Percentiles rank a stretch among this genome's conserved stretches.
Conservation (phyloP, 1,284 basidiomycete species). For the Cutaneotrichosporon sp. region DNA sequence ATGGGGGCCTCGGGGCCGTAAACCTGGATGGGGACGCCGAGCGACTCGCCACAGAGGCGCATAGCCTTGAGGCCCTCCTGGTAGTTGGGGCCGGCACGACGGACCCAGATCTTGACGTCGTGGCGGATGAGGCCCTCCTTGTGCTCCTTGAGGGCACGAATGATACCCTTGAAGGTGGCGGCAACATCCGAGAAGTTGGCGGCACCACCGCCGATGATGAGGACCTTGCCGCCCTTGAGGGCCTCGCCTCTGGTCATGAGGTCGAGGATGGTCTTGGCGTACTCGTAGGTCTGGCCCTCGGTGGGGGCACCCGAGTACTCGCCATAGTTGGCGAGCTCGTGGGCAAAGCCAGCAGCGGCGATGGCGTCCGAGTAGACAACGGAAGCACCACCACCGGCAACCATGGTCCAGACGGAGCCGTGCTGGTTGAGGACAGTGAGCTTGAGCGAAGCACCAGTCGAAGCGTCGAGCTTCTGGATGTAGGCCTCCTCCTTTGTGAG, state of each 20-base stretch:
- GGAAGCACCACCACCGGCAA: conserved; percentile 69
- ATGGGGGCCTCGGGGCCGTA: conserved; percentile 99
- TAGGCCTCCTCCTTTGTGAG: conserved; percentile 97
- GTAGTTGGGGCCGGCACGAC: conserved; percentile 98
- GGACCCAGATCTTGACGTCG: conserved; percentile 89
- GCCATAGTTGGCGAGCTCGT: conserved; percentile 99
- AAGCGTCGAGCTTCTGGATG: conserved; percentile 96
- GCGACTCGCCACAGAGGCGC: conserved; percentile 94
- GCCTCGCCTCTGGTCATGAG: conserved; percentile 89
- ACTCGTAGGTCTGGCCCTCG: conserved; percentile 98
- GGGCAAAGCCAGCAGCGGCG: conserved; percentile 91
- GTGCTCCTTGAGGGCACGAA: conserved; percentile 92
- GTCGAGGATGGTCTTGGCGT: conserved; percentile 98
- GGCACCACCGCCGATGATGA: conserved; percentile 98
- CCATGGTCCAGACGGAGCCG: conserved; percentile 99
- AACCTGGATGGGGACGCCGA: conserved; percentile 95
- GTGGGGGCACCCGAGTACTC: conserved; percentile 99
- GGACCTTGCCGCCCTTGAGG: conserved; percentile 85
- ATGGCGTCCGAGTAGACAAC: conserved; percentile 78
- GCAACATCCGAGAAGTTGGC: conserved; percentile 99
- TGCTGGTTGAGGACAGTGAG: conserved; percentile 92
- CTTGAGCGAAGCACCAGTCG: conserved; percentile 97
- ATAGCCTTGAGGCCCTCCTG: conserved; percentile 99
- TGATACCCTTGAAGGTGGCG: conserved; percentile 99
- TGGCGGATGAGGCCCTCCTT: conserved; percentile 80